Evolutionary conservation across 148 eudicot genomes (phyloP).

Genomic region (Hydrangea macrophylla): DNA sequence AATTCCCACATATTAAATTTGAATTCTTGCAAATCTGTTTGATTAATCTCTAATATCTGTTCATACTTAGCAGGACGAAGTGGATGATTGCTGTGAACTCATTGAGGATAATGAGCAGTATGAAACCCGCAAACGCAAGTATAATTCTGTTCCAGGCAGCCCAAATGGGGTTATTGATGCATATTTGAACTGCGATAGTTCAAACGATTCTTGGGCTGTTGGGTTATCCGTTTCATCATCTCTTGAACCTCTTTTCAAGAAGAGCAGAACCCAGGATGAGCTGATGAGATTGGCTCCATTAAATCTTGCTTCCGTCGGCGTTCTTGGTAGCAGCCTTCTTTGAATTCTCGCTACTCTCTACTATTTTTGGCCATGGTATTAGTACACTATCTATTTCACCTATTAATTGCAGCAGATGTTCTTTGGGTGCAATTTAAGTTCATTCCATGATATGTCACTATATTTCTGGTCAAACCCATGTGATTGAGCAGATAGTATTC

Average conservation of each 20-base stretch:
- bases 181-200: slow-evolving; percentile 39
- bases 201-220: slow-evolving; percentile 41
- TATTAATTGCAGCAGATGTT: slow-evolving; percentile 12
- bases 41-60: not conserved
- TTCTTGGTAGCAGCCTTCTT: slow-evolving; percentile 14
- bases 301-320: slow-evolving; percentile 18
- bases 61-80: slow-evolving; percentile 41
- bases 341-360: slow-evolving; percentile 20
- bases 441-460: slow-evolving; percentile 14
- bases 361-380: slow-evolving; percentile 32
- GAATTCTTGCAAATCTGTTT: not conserved
- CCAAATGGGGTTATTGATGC: slow-evolving; percentile 53
- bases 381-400: slow-evolving; percentile 12
- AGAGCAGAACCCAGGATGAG: slow-evolving; percentile 37
- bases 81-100: slow-evolving; percentile 54
- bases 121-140: slow-evolving; percentile 41
- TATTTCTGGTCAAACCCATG: slow-evolving; percentile 24
- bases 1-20: not conserved
- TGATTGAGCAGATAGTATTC: slow-evolving; percentile 17
- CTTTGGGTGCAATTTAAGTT: slow-evolving; percentile 19
- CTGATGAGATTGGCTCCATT: slow-evolving; percentile 34
- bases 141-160: slow-evolving; percentile 33
- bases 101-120: slow-evolving; percentile 30
- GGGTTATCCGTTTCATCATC: slow-evolving; percentile 34
- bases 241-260: slow-evolving; percentile 41